Conservation (phyloP, 1,139 yeast species). For the Oligophagozyma castellii region DNA sequence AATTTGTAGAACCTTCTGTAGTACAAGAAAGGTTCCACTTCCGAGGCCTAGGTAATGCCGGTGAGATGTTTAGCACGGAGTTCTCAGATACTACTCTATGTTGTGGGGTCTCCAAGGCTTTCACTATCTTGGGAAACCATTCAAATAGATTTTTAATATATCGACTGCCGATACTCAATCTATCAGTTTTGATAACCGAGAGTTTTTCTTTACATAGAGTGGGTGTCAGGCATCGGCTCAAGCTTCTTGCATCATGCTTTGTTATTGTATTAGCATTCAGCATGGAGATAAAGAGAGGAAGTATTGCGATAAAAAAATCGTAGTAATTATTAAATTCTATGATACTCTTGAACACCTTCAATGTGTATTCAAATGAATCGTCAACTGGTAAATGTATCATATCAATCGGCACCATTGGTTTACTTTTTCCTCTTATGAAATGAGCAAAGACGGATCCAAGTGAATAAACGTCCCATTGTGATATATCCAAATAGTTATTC, state of each 20-base stretch:
- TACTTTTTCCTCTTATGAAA: conserved; percentile 32
- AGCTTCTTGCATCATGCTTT: conserved; percentile 32
- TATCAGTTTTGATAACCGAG: conserved; percentile 32
- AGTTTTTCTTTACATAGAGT: conserved; percentile 40
- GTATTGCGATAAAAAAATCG: conserved; percentile 28
- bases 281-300: conserved; percentile 30
- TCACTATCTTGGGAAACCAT: conserved; percentile 28
- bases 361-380: conserved; percentile 33
- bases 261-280: conserved; percentile 27
- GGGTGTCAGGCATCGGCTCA: conserved; percentile 37
- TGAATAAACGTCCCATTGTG: conserved; percentile 50
- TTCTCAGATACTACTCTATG: neutral
- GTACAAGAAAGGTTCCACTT: conserved; percentile 18
- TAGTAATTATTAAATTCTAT: conserved; percentile 21
- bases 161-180: conserved; percentile 36
- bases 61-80: conserved; percentile 3
- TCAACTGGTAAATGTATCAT: conserved; percentile 34
- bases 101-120: conserved; percentile 5
- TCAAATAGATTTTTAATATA: conserved; percentile 37
- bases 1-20: conserved; percentile 8
- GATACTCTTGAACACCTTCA: conserved; percentile 26
- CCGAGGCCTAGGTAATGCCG: conserved; percentile 19
- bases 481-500: conserved; percentile 40
- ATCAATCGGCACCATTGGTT: conserved; percentile 33
- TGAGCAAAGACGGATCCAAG: conserved; percentile 41